Evolutionary conservation across 768 basidiomycete genomes (phyloP), one percentile per base, ranked within the genome.

Genomic region (Phaeotremella skinneri): DNA sequence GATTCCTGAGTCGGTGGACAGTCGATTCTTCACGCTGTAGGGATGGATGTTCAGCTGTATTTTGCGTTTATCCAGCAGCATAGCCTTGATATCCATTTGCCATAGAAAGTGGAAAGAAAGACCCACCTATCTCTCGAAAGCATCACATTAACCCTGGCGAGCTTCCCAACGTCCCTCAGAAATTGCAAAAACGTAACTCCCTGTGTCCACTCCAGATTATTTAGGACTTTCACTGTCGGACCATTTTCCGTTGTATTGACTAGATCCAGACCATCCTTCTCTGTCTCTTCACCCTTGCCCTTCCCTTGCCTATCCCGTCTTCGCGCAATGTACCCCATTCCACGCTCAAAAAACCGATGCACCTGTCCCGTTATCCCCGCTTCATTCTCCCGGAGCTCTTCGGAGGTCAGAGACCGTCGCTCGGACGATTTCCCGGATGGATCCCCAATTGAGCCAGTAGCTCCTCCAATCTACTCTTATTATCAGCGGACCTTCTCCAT

Each of bases 381-480:
- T 42, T 87, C 85, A 67, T 98, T 97, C 52, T 78, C 62, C 37
- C 84, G 80, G 2, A 92, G 83, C 51, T 84, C 81, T 9, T 82
- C 76, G 13, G 78, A 75, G 32, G 85, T 81, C 3, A 91, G 83
- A 2, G 85, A 81, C 54, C 85, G 83, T 21, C 96, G 85, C 77
- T 96, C 94, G 0, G 84, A 84, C 3, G 83, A 81, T 32, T 93
- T 83, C 1, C 96, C 94, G 3, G 93, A 94, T 6, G 96, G 96
- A 73, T 99, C 96, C 4, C 96, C 96, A 45, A 99, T 87, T n/a
- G 88, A 85, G 7, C 91, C 96, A 0, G 94, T 98, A 7, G 91
- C 93, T 0, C 91, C 92, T 30, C 96, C 94, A 74, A 97, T 88
- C 94, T 98, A 70, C 1, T 21, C 20, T 6, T 21, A 9, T 6